A percentile compares a stretch with the other conserved stretches of the same genome.
These are phyloP conservation scores for Amylostereum areolatum DNA, from an alignment of 1,284 basidiomycete genomes.

Conservation along the genomic window DNA sequence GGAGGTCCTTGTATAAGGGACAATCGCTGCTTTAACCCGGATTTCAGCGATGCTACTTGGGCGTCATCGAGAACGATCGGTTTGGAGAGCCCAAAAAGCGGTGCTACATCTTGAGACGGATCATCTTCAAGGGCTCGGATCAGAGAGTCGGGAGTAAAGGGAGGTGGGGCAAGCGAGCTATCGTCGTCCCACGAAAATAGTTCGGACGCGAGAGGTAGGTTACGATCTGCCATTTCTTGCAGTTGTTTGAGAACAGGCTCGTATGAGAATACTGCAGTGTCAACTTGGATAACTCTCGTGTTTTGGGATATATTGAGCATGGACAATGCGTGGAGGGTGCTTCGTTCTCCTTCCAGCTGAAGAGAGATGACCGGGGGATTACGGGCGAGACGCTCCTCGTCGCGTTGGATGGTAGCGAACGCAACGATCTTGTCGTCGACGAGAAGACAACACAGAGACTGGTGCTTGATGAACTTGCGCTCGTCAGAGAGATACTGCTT, in stretches of 20 bases:
- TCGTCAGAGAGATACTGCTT: constrained; percentile 33
- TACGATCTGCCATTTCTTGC: constrained; percentile 33
- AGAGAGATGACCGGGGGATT: constrained; percentile 44
- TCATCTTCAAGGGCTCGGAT: constrained; percentile 27
- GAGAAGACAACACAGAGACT: constrained; percentile 45
- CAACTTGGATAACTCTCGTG: constrained; percentile 48
- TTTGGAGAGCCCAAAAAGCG: constrained; percentile 28
- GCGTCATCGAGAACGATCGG: constrained; percentile 43
- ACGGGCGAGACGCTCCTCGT: constrained; percentile 42
- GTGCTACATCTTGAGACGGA: constrained; percentile 35
- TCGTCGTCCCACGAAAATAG: constrained; percentile 46
- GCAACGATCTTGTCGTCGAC: constrained; percentile 41
- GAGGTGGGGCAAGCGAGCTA: constrained; percentile 7
- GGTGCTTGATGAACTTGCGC: constrained; percentile 40
- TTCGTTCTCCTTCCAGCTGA: constrained; percentile 40
- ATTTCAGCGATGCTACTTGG: constrained; percentile 43
- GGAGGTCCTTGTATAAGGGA: constrained; percentile 64
- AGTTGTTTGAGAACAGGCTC: constrained; percentile 52
- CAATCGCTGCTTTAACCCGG: constrained; percentile 46
- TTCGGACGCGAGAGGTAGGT: constrained; percentile 40
- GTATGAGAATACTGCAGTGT: constrained; percentile 55
- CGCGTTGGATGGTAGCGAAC: constrained; percentile 47
- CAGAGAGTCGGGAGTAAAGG: constrained; percentile 15
- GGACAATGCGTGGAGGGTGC: constrained; percentile 30
- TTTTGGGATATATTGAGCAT: constrained; percentile 29